Evolutionary conservation across 2,329 filamentous ascomycete species (phyloP), one percentile per base, ranked within the genome.

Genomic region (Dothiorella sarmentorum): DNA sequence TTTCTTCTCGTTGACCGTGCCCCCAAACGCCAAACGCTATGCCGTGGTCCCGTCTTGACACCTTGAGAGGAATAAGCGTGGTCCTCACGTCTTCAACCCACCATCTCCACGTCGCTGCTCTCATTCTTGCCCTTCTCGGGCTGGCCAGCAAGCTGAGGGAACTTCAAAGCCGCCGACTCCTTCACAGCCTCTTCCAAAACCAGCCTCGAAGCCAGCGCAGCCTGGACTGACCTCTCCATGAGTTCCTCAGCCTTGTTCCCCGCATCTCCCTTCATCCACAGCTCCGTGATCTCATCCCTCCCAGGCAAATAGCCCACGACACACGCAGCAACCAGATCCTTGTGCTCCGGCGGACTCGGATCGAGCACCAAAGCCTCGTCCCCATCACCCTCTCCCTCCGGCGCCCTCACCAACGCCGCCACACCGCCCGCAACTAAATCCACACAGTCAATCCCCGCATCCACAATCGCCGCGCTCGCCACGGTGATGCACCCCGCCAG

Each of bases 381-480:
- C 45, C 65, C 64, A n/a, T 35, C 40, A 26, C 63, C 61, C 27
- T 49, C 55, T 27, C 59, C 67, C 71, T 61, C 10, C 31, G 63
- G 66, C 59, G 61, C 66, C 63, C 73, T 71, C 13, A 94, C 86
- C 47, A 96, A 74, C 3, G 91, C 93, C 27, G 93, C 91, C 38
- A 97, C 90, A 26, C 94, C 94, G 9, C 92, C 94, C 27, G 89
- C 85, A 17, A 97, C 87, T 29, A 93, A 83, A 75, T 97, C 94
- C 47, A 97, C 87, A 69, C 91, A 97, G 70, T 99, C 94, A 61
- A 99, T 97, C 7, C 91, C 91, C 1, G 94, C 94, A 76, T 99
- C 94, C 2, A 89, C 89, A 68, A 99, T 85, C 13, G 94, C 94
- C 9, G 93, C 93, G 57, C 91, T 92, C 9, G 93, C 91, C 58